A percentile compares a stretch with the other conserved stretches of the same genome.
Conservation (phyloP, 805 yeast species). For the Debaryomyces castellii region DNA sequence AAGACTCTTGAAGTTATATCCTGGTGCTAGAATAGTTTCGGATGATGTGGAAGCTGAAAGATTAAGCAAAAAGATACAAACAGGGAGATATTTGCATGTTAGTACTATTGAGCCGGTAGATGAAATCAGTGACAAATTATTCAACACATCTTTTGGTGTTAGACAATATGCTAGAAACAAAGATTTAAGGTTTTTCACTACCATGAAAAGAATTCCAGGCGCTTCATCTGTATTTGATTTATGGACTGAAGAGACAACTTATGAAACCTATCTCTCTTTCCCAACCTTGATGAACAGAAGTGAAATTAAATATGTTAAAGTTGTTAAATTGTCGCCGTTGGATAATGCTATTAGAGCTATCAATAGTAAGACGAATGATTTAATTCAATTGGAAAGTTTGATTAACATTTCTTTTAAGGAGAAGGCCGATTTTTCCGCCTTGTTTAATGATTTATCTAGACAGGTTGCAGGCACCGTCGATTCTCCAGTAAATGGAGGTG, state of each 20-base stretch:
- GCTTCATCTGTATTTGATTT: constrained; percentile 67
- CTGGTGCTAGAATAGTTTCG: constrained; percentile 74
- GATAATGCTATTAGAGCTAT: constrained; percentile 76
- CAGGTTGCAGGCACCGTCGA: constrained; percentile 83
- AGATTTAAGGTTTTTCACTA: constrained; percentile 67
- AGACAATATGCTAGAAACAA: constrained; percentile 74
- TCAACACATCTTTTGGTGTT: constrained; percentile 57
- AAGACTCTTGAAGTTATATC: constrained; percentile 69
- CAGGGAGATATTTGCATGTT: constrained; percentile 75
- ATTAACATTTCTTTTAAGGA: constrained; percentile 53
- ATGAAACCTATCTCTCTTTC: constrained; percentile 71
- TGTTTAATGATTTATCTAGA: constrained; percentile 66
- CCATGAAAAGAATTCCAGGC: constrained; percentile 71
- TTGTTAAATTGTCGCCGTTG: constrained; percentile 71
- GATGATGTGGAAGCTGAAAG: constrained; percentile 57
- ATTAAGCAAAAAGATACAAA: constrained; percentile 49
- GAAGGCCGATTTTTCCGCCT: constrained; percentile 45
- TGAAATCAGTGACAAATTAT: constrained; percentile 46
- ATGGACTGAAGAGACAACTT: constrained; percentile 88
- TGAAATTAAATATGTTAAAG: constrained; percentile 53
- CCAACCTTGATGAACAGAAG: constrained; percentile 87
- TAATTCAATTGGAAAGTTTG: constrained; percentile 64
- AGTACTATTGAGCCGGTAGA: constrained; percentile 69
- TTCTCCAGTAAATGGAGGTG: constrained; percentile 92
- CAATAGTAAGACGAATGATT: constrained; percentile 66